phyloP scores from a whole-genome alignment of 352 stramenopile genomes.

The Aphanomyces stellatus region DNA sequence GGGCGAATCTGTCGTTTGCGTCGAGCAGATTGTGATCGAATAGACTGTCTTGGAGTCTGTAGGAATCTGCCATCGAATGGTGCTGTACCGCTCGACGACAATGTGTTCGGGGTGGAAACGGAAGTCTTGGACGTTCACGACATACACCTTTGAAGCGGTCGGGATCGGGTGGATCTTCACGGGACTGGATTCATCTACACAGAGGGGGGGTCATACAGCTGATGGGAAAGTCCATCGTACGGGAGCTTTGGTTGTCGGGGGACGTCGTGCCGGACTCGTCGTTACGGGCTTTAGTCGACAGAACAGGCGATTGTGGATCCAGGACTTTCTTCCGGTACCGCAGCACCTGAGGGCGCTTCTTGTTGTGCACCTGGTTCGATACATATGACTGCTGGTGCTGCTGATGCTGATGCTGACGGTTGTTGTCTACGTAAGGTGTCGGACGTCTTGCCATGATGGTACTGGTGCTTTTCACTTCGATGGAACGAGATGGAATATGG shows the following conservation, averaged over 20 bases:
- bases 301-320: background rate
- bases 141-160: background rate
- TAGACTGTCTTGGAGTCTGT: slow-evolving; percentile 7
- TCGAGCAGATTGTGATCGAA: background rate
- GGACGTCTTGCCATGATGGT: background rate
- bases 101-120: slow-evolving; percentile 11
- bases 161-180: slow-evolving; percentile 3
- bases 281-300: background rate
- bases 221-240: background rate
- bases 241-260: background rate
- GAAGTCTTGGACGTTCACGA: slow-evolving; percentile 14
- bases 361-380: slow-evolving; percentile 6
- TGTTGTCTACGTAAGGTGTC: background rate
- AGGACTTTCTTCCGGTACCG: slow-evolving; percentile 18
- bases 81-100: slow-evolving; percentile 6
- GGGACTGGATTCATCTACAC: slow-evolving; percentile 10
- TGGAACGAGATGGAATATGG: background rate
- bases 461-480: background rate
- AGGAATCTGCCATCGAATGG: slow-evolving; percentile 5
- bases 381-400: background rate
- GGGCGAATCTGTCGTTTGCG: background rate
- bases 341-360: background rate
- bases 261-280: background rate
- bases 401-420: too few species aligned
- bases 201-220: background rate